Evolutionary conservation across 176 grass and related monocot genomes (phyloP), one percentile per base, ranked within the genome.

Genomic region (Thinopyrum elongatum): DNA sequence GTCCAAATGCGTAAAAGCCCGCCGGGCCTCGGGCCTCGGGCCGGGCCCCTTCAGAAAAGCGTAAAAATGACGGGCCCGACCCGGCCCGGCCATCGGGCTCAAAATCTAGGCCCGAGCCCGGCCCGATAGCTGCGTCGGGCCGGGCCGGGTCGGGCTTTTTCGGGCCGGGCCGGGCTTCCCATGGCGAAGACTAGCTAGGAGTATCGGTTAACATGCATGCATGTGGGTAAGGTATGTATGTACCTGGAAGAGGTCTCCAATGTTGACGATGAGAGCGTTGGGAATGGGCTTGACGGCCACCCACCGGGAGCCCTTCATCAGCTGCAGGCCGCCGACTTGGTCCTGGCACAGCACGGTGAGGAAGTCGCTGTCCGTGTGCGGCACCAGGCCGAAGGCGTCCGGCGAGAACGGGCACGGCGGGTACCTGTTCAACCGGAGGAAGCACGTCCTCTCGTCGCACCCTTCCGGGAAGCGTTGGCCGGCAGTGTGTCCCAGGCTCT

Each of bases 221-320:
- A 53, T 31, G 4, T 2, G 5, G 2, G 15, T 1, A 0, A 44
- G 42, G 12, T 44, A 44, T 44, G 41, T 10, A 42, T 1, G 29
- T 91, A 98, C 93, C 96, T 98, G 96, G 80, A 95, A 94, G 7
- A 98, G 88, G 85, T 98, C 96, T 51, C 93, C 93, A 70, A 95
- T 91, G 89, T 92, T 98, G 90, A 98, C 90, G 87, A 95, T 83
- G 73, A 98, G 91, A 7, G 96, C 81, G 78, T 76, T 55, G 49
- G 93, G 91, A 78, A 91, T 98, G 51, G 93, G 96, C 64, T 77
- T 93, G 21, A 98, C 88, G 78, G 96, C 87, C 58, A 95, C 78
- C 96, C 96, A 98, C 10, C 41, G 41, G 41, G 30, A 79, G 76
- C 74, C 90, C 78, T 98, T 94, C 74, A 84, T 94, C 73, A 99